Conservation (phyloP, 805 yeast genomes). For the Torulaspora indica region DNA sequence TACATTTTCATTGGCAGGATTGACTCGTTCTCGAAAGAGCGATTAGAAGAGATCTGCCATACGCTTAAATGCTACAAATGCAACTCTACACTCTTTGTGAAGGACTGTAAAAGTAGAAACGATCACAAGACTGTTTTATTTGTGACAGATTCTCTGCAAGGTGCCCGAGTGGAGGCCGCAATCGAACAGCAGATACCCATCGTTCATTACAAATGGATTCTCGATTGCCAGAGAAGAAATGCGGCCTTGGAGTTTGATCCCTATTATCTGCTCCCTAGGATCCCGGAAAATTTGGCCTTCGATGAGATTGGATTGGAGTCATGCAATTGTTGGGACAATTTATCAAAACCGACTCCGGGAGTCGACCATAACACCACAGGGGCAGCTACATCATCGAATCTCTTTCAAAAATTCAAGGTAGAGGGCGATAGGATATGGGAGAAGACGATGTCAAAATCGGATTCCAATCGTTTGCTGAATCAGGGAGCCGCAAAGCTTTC, state of each 20-base stretch:
- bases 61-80: constrained; percentile 17
- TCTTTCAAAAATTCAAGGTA: constrained; percentile 26
- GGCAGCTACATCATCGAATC: constrained; percentile 6
- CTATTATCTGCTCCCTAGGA: constrained; percentile 26
- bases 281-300: constrained; percentile 14
- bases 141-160: constrained; percentile 28
- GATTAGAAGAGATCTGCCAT: constrained; percentile 17
- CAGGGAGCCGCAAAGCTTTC: not conserved
- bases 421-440: constrained; percentile 32
- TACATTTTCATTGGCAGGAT: constrained; percentile 33
- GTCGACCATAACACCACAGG: not conserved
- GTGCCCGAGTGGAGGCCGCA: constrained; percentile 38
- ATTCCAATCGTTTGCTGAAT: not conserved
- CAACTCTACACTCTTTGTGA: constrained; percentile 19
- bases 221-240: constrained; percentile 39
- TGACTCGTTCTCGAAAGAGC: constrained; percentile 5
- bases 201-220: constrained; percentile 44
- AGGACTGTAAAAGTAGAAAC: constrained; percentile 13
- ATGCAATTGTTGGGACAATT: constrained; percentile 28
- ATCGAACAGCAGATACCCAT: constrained; percentile 38
- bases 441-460: constrained; percentile 22
- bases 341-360: constrained; percentile 6
- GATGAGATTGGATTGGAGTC: constrained; percentile 36
- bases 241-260: constrained; percentile 39
- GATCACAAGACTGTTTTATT: constrained; percentile 21